Conservation (phyloP, 495 filamentous ascomycete species). For the Aspergillus carlsbadensis region DNA sequence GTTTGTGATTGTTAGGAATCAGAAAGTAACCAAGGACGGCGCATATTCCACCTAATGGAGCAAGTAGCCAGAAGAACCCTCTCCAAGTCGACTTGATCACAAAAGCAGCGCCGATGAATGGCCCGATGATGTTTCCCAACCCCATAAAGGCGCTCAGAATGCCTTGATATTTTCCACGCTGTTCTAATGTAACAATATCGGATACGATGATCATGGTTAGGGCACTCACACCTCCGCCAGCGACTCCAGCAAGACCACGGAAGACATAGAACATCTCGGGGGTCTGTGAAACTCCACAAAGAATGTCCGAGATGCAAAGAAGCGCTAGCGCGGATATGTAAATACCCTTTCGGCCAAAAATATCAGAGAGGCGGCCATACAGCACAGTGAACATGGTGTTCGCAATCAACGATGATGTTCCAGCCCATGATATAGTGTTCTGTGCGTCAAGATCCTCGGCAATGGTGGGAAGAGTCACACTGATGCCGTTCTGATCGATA, state of each 20-base stretch:
- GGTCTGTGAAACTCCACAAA: conserved; percentile 51
- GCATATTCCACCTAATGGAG: conserved; percentile 38
- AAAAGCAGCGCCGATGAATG: conserved; percentile 45
- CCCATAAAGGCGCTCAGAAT: conserved; percentile 44
- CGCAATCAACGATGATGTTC: conserved; percentile 72
- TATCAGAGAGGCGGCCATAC: conserved; percentile 58
- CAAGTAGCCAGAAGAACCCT: conserved; percentile 48
- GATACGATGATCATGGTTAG: conserved; percentile 53
- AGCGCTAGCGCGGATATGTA: conserved; percentile 46
- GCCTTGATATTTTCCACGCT: conserved; percentile 48
- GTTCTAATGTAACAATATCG: conserved; percentile 46
- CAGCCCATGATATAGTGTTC: conserved; percentile 70
- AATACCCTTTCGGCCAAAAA: conserved; percentile 56
- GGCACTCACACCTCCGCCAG: conserved; percentile 49
- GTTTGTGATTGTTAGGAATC: conserved; percentile 39
- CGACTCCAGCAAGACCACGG: conserved; percentile 54
- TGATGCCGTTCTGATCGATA: conserved; percentile 64
- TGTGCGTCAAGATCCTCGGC: conserved; percentile 53
- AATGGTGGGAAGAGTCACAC: conserved; percentile 59
- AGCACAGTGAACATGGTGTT: conserved; percentile 69
- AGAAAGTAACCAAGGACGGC: conserved; percentile 42
- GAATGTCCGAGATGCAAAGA: conserved; percentile 51
- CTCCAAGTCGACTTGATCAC: conserved; percentile 45
- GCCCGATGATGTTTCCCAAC: conserved; percentile 45
- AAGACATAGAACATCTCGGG: conserved; percentile 54